phyloP scores from a whole-genome alignment of 768 basidiomycete genomes.

The Mycena vitilis region DNA sequence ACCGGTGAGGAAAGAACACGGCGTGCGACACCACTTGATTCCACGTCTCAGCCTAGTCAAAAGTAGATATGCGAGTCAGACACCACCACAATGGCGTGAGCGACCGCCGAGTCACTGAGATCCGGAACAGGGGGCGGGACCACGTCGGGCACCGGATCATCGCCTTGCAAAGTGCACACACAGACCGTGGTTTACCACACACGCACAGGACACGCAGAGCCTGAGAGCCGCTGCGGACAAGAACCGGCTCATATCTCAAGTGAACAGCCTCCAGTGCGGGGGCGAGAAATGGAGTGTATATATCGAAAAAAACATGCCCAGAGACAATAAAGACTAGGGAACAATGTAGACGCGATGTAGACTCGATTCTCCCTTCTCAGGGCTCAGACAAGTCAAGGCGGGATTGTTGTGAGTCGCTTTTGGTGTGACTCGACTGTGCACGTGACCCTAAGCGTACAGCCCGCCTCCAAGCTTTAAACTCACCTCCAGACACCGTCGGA shows the following conservation, averaged over 20 bases:
- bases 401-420: neutral
- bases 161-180: neutral
- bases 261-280: constrained; percentile 21
- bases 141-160: constrained; percentile 25
- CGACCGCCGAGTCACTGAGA: constrained; percentile 21
- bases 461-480: constrained; percentile 9
- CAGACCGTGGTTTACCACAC: neutral
- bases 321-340: neutral
- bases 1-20: neutral
- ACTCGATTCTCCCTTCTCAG: too few species aligned
- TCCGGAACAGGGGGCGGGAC: constrained; percentile 9
- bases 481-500: neutral
- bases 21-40: constrained; percentile 15
- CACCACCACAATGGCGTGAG: constrained; percentile 6
- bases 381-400: neutral
- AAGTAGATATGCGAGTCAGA: constrained; percentile 9
- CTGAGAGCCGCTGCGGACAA: constrained; percentile 26
- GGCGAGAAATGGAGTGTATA: neutral
- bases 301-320: neutral
- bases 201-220: constrained; percentile 26
- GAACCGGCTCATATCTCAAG: constrained; percentile 8
- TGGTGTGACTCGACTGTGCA: too few species aligned
- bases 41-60: neutral
- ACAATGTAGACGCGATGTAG: neutral
- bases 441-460: too few species aligned